phyloP scores from a whole-genome alignment of 768 basidiomycete species.

The Panellus pusillus region DNA sequence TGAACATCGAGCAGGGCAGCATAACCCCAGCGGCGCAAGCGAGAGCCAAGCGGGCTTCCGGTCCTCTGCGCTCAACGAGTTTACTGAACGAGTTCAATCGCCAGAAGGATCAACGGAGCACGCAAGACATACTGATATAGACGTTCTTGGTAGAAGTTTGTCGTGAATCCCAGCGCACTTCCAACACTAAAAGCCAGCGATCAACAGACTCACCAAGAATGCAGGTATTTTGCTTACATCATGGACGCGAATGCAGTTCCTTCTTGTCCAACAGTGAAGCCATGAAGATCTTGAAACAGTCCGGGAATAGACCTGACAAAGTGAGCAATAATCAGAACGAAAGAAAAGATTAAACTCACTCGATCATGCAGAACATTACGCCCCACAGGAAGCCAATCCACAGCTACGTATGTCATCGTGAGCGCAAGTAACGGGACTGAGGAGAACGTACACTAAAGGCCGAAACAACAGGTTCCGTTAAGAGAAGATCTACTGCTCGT shows the following conservation, averaged over 20 bases:
- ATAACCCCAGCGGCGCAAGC: conserved; percentile 48
- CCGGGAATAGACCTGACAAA: conserved; percentile 44
- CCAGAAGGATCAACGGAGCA: not conserved
- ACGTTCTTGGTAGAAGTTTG: conserved; percentile 46
- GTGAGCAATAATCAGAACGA: not conserved
- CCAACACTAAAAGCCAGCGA: conserved; percentile 39
- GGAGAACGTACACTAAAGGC: conserved; percentile 64
- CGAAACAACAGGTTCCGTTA: conserved; percentile 73
- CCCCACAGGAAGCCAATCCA: conserved; percentile 81
- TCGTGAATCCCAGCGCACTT: conserved; percentile 39
- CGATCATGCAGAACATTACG: conserved; percentile 65
- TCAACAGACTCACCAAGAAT: not conserved
- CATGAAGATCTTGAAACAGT: conserved; percentile 49
- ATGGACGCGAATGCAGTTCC: conserved; percentile 53
- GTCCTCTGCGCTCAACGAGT: conserved; percentile 27
- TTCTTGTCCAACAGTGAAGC: conserved; percentile 48
- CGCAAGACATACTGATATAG: conserved; percentile 41
- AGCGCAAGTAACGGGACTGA: conserved; percentile 27
- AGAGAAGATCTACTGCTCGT: conserved; percentile 49
- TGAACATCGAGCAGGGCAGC: conserved; percentile 34
- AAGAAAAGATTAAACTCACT: conserved; percentile 34
- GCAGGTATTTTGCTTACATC: conserved; percentile 30
- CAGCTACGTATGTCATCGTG: conserved; percentile 37
- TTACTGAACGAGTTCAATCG: conserved; percentile 20
- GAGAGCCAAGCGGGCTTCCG: conserved; percentile 55